These are phyloP conservation scores for Houttuynia cordata DNA, from an alignment of 164 flowering plant species.

Conservation along the genomic window DNA sequence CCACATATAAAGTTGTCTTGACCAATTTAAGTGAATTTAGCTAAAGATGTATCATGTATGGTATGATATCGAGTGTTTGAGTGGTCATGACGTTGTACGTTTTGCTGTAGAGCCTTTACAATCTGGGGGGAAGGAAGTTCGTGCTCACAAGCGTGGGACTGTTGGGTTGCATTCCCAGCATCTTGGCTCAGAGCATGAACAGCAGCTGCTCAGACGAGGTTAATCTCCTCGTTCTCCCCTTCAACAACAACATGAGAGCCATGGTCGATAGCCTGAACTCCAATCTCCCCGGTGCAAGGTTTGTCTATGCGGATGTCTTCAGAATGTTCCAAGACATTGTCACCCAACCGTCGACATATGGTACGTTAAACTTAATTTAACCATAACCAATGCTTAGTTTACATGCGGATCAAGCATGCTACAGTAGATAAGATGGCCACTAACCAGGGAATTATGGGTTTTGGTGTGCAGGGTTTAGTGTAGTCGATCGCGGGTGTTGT, in stretches of 20 bases:
- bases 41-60: too few species aligned
- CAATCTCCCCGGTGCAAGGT: conserved; percentile 46
- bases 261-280: conserved; percentile 44
- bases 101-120: conserved; percentile 44
- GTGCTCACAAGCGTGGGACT: conserved; percentile 48
- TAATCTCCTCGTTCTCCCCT: conserved; percentile 41
- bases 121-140: conserved; percentile 61
- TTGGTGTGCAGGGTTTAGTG: conserved; percentile 44
- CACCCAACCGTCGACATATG: conserved; percentile 34
- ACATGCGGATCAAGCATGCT: too few species aligned
- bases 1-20: too few species aligned
- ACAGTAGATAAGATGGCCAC: too few species aligned
- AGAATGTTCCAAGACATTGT: conserved; percentile 47
- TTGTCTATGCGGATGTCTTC: conserved; percentile 37
- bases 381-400: too few species aligned
- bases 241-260: conserved; percentile 44
- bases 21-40: too few species aligned
- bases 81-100: neutral
- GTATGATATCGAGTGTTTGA: too few species aligned
- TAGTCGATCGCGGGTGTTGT: conserved; percentile 65
- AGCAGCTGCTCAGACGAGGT: conserved; percentile 48
- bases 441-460: neutral
- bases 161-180: conserved; percentile 75
- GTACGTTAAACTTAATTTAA: conserved; percentile 16
- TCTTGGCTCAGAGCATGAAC: conserved; percentile 36